Conservation (phyloP, 805 yeast species). For the Metschnikowia corniflorae region DNA sequence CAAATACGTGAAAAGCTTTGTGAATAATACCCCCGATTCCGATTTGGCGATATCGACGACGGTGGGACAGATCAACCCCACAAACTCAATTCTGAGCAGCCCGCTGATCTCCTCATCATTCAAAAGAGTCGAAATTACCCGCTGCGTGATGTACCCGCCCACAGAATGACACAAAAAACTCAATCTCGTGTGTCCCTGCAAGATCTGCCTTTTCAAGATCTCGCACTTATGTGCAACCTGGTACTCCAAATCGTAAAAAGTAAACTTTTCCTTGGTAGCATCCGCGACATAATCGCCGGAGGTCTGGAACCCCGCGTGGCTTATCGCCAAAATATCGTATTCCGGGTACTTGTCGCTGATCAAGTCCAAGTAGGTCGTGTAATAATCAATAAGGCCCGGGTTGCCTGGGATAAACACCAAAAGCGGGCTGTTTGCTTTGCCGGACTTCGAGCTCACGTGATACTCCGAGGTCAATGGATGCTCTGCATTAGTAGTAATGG, state of each 20-base stretch:
- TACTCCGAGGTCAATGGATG: slow-evolving; percentile 31
- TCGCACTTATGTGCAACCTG: slow-evolving; percentile 59
- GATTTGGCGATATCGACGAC: slow-evolving; percentile 55
- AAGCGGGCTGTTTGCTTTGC: slow-evolving; percentile 21
- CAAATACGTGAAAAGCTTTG: slow-evolving; percentile 22
- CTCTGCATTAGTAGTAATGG: slow-evolving; percentile 10
- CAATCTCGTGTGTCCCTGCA: slow-evolving; percentile 25
- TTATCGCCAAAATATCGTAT: slow-evolving; percentile 54
- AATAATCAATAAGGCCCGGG: slow-evolving; percentile 69
- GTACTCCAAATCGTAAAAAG: slow-evolving; percentile 42
- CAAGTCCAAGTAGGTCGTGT: slow-evolving; percentile 48
- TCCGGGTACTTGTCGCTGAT: slow-evolving; percentile 41
- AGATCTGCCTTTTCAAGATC: slow-evolving; percentile 39
- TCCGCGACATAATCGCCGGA: slow-evolving; percentile 25
- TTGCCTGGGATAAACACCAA: slow-evolving; percentile 70
- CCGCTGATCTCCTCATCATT: slow-evolving; percentile 23
- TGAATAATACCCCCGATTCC: slow-evolving; percentile 30
- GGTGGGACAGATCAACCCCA: slow-evolving; percentile 70
- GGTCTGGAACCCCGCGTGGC: slow-evolving; percentile 58
- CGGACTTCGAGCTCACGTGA: slow-evolving; percentile 19
- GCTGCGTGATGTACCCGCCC: slow-evolving; percentile 62
- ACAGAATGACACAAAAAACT: slow-evolving; percentile 66
- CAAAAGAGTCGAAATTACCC: slow-evolving; percentile 36
- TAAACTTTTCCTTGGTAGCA: slow-evolving; percentile 9
- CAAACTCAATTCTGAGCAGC: slow-evolving; percentile 34